Evolutionary conservation across 345 rosid species (phyloP).

Genomic region (Eutrema heterophyllum): DNA sequence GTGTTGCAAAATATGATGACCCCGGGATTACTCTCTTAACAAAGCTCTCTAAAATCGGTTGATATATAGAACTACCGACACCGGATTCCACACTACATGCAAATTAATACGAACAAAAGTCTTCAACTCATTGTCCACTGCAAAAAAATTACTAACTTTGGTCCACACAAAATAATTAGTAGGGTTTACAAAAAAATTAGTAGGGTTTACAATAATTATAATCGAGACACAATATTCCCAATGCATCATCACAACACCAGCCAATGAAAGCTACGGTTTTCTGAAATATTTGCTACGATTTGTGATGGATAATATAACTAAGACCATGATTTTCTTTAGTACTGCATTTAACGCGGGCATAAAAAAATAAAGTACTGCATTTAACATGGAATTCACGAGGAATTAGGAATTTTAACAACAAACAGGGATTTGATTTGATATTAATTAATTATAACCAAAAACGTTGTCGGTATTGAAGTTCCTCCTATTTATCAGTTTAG

Average conservation of each 20-base stretch:
- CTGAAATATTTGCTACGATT: background rate
- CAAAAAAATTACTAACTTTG: background rate
- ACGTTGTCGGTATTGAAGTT: background rate
- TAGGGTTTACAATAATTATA: background rate
- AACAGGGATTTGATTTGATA: background rate
- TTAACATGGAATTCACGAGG: no score
- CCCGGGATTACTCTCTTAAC: no score
- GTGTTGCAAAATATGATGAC: no score
- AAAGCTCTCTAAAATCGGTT: no score
- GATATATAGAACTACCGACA: background rate
- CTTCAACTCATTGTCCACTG: background rate
- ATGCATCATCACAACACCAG: background rate
- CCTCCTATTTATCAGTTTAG: background rate
- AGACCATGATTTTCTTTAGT: background rate
- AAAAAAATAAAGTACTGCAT: no score
- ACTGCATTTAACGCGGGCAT: background rate
- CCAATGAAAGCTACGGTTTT: background rate
- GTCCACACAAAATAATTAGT: background rate
- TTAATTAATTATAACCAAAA: background rate
- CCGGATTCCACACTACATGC: background rate
- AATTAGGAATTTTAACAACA: background rate
- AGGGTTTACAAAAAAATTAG: background rate
- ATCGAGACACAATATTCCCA: background rate
- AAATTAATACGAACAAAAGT: background rate
- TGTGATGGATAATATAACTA: background rate